Conservation (phyloP, 495 filamentous ascomycete species). For the Penicillium coffeae region DNA sequence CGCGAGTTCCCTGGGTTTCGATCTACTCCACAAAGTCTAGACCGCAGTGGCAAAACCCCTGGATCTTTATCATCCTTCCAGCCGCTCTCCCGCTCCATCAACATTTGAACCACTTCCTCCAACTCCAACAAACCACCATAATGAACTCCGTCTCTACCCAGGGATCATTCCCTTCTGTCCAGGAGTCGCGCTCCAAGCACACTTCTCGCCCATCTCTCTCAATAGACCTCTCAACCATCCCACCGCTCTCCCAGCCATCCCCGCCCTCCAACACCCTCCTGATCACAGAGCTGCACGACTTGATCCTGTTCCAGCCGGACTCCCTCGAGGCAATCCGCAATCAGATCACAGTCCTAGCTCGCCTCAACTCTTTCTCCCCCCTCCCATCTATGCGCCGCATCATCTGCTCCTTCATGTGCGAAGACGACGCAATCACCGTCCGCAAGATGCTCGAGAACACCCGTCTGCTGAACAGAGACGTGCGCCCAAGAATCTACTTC, state of each 20-base stretch:
- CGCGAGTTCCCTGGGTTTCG: neutral
- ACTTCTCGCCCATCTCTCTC: constrained; percentile 54
- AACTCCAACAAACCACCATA: neutral
- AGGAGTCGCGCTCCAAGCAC: neutral
- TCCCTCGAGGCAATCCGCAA: constrained; percentile 73
- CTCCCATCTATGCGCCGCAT: constrained; percentile 91
- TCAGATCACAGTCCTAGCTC: constrained; percentile 61
- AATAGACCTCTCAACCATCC: constrained; percentile 77
- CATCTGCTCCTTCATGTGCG: constrained; percentile 77
- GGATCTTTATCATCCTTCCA: neutral
- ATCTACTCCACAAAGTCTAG: neutral
- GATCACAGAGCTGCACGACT: constrained; percentile 78
- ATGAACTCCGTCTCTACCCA: constrained; percentile 6
- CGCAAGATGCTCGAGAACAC: constrained; percentile 69
- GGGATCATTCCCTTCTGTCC: neutral
- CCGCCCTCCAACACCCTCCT: constrained; percentile 91
- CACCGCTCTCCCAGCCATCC: constrained; percentile 71
- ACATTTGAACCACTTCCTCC: neutral
- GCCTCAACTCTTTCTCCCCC: constrained; percentile 83
- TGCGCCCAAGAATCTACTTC: constrained; percentile 80
- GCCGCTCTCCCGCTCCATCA: neutral
- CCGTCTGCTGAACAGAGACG: constrained; percentile 49
- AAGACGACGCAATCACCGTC: constrained; percentile 67
- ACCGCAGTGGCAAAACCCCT: neutral
- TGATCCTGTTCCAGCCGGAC: constrained; percentile 70